These are phyloP conservation scores for Thuidium tamariscinum DNA, from an alignment of 225 moss, liverwort and hornwort species.

Conservation along the genomic window DNA sequence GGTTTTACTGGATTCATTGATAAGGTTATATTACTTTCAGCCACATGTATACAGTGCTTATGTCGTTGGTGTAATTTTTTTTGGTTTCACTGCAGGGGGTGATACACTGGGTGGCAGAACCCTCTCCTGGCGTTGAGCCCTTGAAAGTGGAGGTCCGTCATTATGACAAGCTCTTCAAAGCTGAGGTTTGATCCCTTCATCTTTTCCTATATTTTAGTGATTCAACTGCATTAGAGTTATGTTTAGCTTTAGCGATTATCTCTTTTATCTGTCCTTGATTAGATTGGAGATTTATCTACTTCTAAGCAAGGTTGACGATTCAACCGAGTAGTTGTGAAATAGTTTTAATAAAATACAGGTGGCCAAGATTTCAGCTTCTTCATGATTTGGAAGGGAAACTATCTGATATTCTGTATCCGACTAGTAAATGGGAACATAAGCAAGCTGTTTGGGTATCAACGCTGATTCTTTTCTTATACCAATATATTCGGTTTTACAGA, in stretches of 20 bases:
- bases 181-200: constrained; percentile 46
- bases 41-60: neutral
- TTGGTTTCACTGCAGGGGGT: constrained; percentile 46
- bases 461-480: neutral
- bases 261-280: neutral
- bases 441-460: neutral
- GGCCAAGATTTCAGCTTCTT: neutral
- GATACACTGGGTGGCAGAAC: constrained; percentile 92
- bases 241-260: neutral
- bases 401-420: neutral
- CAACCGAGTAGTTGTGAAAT: neutral
- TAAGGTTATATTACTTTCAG: neutral
- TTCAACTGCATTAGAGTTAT: neutral
- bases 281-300: neutral
- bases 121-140: constrained; percentile 62
- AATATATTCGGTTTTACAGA: constrained; percentile 26
- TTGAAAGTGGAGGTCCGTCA: constrained; percentile 78
- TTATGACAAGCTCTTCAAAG: constrained; percentile 83
- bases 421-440: neutral
- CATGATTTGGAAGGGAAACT: neutral
- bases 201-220: neutral
- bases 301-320: neutral
- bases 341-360: neutral
- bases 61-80: neutral
- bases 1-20: neutral